Base-by-base conservation (phyloP, 2,329 filamentous ascomycete species). In the Penicillium sp. region DNA sequence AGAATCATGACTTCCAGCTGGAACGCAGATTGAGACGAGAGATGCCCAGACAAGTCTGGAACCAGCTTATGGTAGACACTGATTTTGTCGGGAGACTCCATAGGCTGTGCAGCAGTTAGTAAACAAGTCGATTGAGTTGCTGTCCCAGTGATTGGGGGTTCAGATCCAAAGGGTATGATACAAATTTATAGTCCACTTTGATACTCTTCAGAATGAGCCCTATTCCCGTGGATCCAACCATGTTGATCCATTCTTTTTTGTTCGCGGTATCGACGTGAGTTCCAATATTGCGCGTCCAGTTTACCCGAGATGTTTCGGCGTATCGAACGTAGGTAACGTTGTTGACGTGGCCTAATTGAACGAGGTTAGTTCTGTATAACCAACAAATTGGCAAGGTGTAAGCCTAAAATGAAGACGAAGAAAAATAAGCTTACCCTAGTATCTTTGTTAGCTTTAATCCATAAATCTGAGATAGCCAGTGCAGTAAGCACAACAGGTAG, bases 141-240 rank as follows among this genome's bases (percentile, higher is more conserved):
- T 23, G 8, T 35, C 8, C 11, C 29, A n/a, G 16, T 2, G 13
- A 5, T n/a, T 4, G 18, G 26, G 13, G 46, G 3, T 8, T 29
- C 11, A 10, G 36, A 14, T 26, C 14, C 41, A 7, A 4, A 23
- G 16, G 26, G 16, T 44, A 36, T 13, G 3, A 30, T 38, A 94
- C 90, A 75, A 95, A 91, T 76, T 96, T 96, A 74, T 88, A 96
- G 61, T 95, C 87, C 0, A 89, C 86, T 63, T 82, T 88, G 61
- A 96, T 91, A 62, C 86, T 90, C 64, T 85, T 83, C 67, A 96
- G 74, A 55, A 96, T 94, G 52, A 96, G 70, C 0, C 92, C 91
- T 16, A 85, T 77, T 1, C 82, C 81, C 23, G 76, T 80, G 0
- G 87, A 84, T 13, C 81, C 85, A 76, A 89, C 83, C 38, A 96